phyloP scores from a whole-genome alignment of 2,329 filamentous ascomycete species.

The Trichothecium sympodiale region DNA sequence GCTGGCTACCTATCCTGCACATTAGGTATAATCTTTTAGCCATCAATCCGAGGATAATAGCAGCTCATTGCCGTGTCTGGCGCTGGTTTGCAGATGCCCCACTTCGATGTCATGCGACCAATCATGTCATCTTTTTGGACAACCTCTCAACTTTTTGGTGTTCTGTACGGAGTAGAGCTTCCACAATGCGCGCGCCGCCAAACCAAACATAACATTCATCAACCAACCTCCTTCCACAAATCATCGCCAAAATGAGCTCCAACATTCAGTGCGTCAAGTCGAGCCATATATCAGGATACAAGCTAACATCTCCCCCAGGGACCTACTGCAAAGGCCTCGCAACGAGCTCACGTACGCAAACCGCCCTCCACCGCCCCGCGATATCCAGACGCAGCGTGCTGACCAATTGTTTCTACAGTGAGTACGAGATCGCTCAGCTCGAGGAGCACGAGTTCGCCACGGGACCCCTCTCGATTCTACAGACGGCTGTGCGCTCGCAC shows the following conservation, averaged over 20 bases:
- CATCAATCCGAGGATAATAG: neutral
- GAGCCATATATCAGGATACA: neutral
- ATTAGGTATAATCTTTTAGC: constrained; percentile 11
- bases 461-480: constrained; percentile 70
- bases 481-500: constrained; percentile 90
- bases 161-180: constrained; percentile 12
- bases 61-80: neutral
- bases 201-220: constrained; percentile 4
- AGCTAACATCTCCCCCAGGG: constrained; percentile 41
- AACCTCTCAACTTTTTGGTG: no score
- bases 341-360: constrained; percentile 75
- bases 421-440: constrained; percentile 78
- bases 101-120: neutral
- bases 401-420: constrained; percentile 37
- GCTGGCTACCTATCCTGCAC: constrained; percentile 14
- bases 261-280: constrained; percentile 59
- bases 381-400: constrained; percentile 8
- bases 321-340: constrained; percentile 80
- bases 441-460: constrained; percentile 45
- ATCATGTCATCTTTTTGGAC: neutral
- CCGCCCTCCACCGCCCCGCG: constrained; percentile 4
- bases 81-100: constrained; percentile 2
- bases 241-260: no score
- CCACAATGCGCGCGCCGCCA: constrained; percentile 21
- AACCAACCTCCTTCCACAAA: neutral